These are phyloP conservation scores for Candida cerambycidarum DNA, from an alignment of 805 yeast species.

Conservation along the genomic window DNA sequence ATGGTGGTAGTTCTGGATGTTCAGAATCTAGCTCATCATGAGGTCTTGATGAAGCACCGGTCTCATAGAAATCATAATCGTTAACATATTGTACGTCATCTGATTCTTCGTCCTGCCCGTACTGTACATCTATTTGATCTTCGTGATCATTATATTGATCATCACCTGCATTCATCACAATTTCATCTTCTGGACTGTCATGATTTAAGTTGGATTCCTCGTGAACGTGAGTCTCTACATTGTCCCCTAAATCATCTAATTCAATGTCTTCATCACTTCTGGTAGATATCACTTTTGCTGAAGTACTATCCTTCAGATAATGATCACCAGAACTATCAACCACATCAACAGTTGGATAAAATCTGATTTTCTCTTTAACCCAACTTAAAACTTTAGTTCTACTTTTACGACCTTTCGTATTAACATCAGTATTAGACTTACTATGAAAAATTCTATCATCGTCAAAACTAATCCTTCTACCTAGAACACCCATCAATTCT, in stretches of 20 bases:
- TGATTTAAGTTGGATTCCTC: not conserved
- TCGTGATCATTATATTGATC: too few species aligned
- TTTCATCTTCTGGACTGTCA: too few species aligned
- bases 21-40: too few species aligned
- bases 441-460: constrained; percentile 26
- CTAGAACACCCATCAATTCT: constrained; percentile 60
- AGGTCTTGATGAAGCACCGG: constrained; percentile 16
- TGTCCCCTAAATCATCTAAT: not conserved
- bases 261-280: not conserved
- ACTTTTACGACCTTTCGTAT: constrained; percentile 1
- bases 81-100: constrained; percentile 26
- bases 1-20: constrained; percentile 31
- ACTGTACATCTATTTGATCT: not conserved
- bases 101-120: not conserved
- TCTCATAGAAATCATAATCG: constrained; percentile 23
- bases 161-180: too few species aligned
- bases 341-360: constrained; percentile 8
- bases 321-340: constrained; percentile 13
- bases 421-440: not conserved
- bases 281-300: not conserved
- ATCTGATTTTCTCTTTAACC: constrained; percentile 5
- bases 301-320: constrained; percentile 7
- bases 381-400: constrained; percentile 8
- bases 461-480: constrained; percentile 54
- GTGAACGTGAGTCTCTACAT: not conserved